These are phyloP conservation scores for Chrysoporthe puriensis DNA, from an alignment of 2,329 filamentous ascomycete genomes.

Conservation along the genomic window DNA sequence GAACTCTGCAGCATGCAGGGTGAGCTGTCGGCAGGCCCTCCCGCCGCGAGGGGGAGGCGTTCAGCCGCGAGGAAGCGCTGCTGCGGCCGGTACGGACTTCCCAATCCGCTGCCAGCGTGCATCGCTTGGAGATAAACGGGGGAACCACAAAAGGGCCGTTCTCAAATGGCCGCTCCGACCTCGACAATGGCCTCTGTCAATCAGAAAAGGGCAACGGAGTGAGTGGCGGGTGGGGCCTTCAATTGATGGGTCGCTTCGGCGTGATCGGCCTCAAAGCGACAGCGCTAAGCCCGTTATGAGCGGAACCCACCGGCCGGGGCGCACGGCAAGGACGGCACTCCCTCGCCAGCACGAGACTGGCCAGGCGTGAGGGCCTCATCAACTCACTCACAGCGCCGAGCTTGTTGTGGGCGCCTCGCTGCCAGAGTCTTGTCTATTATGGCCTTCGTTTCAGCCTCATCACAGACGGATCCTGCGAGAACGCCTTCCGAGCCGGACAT, in stretches of 20 bases:
- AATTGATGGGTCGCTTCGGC: constrained; percentile 18
- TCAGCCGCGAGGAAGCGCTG: constrained; percentile 7
- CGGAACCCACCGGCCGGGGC: constrained; percentile 13
- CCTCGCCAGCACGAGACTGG: background rate
- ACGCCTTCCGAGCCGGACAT: constrained; percentile 17
- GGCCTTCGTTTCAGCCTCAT: background rate
- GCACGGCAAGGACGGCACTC: constrained; percentile 22
- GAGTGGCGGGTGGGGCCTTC: constrained; percentile 14
- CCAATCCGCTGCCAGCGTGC: background rate
- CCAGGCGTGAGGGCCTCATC: background rate
- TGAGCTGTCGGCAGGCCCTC: constrained; percentile 3
- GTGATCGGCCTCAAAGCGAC: constrained; percentile 20
- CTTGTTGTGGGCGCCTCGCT: background rate
- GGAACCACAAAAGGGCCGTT: constrained; percentile 25
- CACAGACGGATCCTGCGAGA: background rate
- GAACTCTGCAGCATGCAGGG: background rate
- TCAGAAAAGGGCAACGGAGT: constrained; percentile 16
- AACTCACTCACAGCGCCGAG: background rate
- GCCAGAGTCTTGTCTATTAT: background rate
- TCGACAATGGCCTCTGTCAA: constrained; percentile 18
- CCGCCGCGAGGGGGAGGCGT: background rate
- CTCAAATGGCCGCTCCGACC: constrained; percentile 21
- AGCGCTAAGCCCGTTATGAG: constrained; percentile 17
- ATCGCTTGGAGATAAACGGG: background rate
- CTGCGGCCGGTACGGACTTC: constrained; percentile 2